A percentile compares a stretch with the other conserved stretches of the same genome.
Conservation (phyloP, 306 rosid species). For the Quercus mongolica region DNA sequence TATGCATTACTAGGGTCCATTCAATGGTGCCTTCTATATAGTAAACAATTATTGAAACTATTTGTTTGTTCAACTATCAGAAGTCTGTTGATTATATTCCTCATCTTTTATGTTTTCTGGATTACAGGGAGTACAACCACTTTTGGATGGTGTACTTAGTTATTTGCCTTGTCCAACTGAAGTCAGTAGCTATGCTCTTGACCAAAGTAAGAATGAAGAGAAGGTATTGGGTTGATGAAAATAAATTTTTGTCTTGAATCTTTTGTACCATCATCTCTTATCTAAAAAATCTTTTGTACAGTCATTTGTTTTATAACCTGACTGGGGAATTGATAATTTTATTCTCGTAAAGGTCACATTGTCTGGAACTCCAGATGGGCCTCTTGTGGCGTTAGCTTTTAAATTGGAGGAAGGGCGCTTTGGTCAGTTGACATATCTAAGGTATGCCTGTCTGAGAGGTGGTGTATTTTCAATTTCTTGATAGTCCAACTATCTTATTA, state of each 20-base stretch:
- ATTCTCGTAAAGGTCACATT: slow-evolving; percentile 52
- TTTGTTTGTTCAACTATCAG: slow-evolving; percentile 2
- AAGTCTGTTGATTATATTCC: slow-evolving; percentile 14
- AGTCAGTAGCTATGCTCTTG: slow-evolving; percentile 86
- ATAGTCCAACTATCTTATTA: slow-evolving; percentile 3
- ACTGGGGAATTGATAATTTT: slow-evolving; percentile 17
- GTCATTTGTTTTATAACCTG: slow-evolving; percentile 12
- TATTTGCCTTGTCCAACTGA: slow-evolving; percentile 95
- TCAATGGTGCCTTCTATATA: neutral
- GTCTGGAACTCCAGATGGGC: slow-evolving; percentile 87
- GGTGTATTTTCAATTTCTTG: slow-evolving; percentile 8
- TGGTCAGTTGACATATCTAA: slow-evolving; percentile 91
- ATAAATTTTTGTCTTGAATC: neutral
- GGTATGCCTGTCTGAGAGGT: slow-evolving; percentile 41
- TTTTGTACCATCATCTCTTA: neutral
- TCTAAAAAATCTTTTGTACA: neutral
- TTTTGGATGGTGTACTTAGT: slow-evolving; percentile 77
- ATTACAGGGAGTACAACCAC: slow-evolving; percentile 93
- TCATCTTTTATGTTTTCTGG: slow-evolving; percentile 31
- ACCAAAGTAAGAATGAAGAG: slow-evolving; percentile 84
- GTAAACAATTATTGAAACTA: neutral
- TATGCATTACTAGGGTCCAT: neutral
- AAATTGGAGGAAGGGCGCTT: slow-evolving; percentile 95
- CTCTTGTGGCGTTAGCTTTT: slow-evolving; percentile 96
- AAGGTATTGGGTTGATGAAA: slow-evolving; percentile 50